A percentile compares a stretch with the other conserved stretches of the same genome.
phyloP scores from a whole-genome alignment of 345 rosid genomes.

The Hypericum androsaemum region DNA sequence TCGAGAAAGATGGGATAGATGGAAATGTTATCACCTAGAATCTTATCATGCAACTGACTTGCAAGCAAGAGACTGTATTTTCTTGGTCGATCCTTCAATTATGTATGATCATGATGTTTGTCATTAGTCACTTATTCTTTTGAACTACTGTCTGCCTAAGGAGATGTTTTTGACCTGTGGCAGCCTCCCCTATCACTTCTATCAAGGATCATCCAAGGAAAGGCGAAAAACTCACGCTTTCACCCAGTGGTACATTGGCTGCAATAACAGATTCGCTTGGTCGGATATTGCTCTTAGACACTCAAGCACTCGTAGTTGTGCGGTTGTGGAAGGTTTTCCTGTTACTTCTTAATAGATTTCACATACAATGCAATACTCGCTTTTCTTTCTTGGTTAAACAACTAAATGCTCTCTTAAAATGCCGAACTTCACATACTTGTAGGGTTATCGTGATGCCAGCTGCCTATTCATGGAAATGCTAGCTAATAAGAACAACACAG shows the following conservation, averaged over 20 bases:
- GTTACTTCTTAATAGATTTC: slow-evolving; percentile 2
- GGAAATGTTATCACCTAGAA: too few species aligned
- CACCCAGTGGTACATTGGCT: slow-evolving; percentile 96
- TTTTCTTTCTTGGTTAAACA: not conserved
- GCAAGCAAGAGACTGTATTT: not conserved
- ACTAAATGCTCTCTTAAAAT: not conserved
- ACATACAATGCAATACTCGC: not conserved
- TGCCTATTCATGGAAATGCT: slow-evolving; percentile 93
- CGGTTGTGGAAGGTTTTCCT: slow-evolving; percentile 81
- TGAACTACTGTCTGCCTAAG: too few species aligned
- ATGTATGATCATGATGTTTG: too few species aligned
- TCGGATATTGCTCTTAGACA: slow-evolving; percentile 85
- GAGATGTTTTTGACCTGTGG: slow-evolving; percentile 10
- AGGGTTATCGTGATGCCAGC: slow-evolving; percentile 96
- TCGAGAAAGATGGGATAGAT: too few species aligned
- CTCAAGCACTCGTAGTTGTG: slow-evolving; percentile 92
- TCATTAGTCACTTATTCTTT: too few species aligned
- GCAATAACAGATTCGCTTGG: slow-evolving; percentile 98
- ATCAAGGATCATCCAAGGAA: slow-evolving; percentile 91
- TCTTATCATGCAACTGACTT: too few species aligned
- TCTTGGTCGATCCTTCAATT: not conserved
- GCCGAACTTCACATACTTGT: slow-evolving; percentile 4
- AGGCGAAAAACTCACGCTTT: slow-evolving; percentile 79
- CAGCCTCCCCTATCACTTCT: slow-evolving; percentile 95
- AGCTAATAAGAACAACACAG: slow-evolving; percentile 41